Evolutionary conservation across 805 yeast species (phyloP).

Genomic region (Geotrichum ghanense): DNA sequence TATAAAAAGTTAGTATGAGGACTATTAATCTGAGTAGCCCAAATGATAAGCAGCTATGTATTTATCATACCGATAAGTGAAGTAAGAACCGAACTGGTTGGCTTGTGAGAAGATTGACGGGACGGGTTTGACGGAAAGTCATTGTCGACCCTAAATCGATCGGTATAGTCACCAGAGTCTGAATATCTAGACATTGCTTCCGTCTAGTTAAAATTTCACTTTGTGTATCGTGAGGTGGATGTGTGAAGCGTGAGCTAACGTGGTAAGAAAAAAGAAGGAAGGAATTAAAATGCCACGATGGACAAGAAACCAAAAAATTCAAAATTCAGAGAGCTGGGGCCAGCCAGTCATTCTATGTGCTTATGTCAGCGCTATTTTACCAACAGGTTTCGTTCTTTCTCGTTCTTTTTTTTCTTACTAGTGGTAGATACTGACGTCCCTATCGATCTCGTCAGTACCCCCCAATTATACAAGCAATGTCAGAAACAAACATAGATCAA

Average conservation of each 20-base stretch:
- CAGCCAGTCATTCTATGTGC: too few species aligned
- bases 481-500: slow-evolving; percentile 4
- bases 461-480: not conserved
- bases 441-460: too few species aligned
- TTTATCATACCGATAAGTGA: slow-evolving; percentile 6
- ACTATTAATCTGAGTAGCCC: slow-evolving; percentile 1
- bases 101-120: slow-evolving; percentile 1
- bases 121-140: slow-evolving; percentile 4
- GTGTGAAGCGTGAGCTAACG: not conserved
- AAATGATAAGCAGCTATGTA: not conserved
- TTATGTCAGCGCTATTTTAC: too few species aligned
- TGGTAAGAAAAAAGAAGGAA: slow-evolving; percentile 5
- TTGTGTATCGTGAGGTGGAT: not conserved
- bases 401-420: too few species aligned
- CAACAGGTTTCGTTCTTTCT: too few species aligned
- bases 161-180: slow-evolving; percentile 17
- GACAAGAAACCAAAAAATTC: not conserved
- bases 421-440: too few species aligned
- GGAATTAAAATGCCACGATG: slow-evolving; percentile 7
- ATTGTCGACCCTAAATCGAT: slow-evolving; percentile 21
- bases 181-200: slow-evolving; percentile 8
- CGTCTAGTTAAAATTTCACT: too few species aligned
- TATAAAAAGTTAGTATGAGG: slow-evolving; percentile 5
- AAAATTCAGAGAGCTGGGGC: not conserved
- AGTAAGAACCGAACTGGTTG: slow-evolving; percentile 4